Percentiles rank a stretch among this genome's conserved stretches.
These are phyloP conservation scores for Elsinoe necatrix DNA, from an alignment of 2,329 filamentous ascomycete genomes.

Conservation along the genomic window DNA sequence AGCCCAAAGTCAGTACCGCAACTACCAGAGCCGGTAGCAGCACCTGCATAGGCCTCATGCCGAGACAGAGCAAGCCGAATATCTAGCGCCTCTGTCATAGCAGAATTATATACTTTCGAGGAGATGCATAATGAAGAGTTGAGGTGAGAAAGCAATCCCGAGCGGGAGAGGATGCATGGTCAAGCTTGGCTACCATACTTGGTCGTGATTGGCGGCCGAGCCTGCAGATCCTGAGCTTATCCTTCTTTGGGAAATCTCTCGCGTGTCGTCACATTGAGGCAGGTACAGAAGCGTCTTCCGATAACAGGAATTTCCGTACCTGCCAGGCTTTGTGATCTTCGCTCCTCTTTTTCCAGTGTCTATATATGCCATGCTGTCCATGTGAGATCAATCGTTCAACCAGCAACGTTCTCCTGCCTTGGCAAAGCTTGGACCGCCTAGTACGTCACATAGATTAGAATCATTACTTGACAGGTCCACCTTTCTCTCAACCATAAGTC, in stretches of 20 bases:
- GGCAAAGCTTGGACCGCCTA: background rate
- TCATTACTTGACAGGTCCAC: background rate
- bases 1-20: too few species aligned
- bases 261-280: constrained; percentile 2
- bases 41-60: too few species aligned
- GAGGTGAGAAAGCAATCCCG: too few species aligned
- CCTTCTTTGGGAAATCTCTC: constrained; percentile 2
- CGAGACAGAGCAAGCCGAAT: too few species aligned
- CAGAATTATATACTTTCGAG: too few species aligned
- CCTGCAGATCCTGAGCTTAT: constrained; percentile 5
- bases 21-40: too few species aligned
- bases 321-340: background rate
- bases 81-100: too few species aligned
- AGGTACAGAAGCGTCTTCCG: background rate
- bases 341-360: background rate
- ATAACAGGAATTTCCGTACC: background rate
- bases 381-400: background rate
- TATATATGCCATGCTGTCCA: background rate
- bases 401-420: background rate
- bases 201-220: background rate
- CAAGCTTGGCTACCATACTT: background rate
- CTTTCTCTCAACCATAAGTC: background rate
- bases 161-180: background rate
- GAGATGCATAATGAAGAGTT: too few species aligned
- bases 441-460: background rate